A percentile compares a stretch with the other conserved stretches of the same genome.
Evolutionary conservation across 495 filamentous ascomycete genomes (phyloP).

Genomic region (Podospora didyma): DNA sequence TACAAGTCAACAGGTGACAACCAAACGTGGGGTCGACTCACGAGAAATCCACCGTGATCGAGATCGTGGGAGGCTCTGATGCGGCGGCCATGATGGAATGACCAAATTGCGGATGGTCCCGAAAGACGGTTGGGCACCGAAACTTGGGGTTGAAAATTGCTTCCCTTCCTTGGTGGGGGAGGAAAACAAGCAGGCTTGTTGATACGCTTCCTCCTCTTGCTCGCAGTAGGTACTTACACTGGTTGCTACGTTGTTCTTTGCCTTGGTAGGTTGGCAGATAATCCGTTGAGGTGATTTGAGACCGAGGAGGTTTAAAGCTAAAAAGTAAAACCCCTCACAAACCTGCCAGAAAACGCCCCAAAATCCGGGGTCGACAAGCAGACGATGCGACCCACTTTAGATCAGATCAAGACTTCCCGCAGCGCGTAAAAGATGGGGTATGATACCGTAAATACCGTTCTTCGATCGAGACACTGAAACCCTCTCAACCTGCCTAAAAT

Average conservation of each 20-base stretch:
- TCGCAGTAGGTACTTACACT: no score
- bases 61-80: conserved; percentile 15
- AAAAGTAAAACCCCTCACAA: no score
- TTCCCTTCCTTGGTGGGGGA: not conserved
- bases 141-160: not conserved
- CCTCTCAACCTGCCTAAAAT: not conserved
- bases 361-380: not conserved
- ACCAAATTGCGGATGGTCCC: not conserved
- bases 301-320: no score
- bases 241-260: no score
- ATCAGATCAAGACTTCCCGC: no score
- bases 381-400: not conserved
- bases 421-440: no score
- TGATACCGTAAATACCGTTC: not conserved
- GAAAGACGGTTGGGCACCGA: not conserved
- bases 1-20: not conserved
- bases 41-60: conserved; percentile 36
- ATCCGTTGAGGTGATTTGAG: no score
- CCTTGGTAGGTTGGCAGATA: no score
- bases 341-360: not conserved
- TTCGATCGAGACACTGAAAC: not conserved
- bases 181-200: not conserved
- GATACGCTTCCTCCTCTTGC: no score
- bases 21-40: conserved; percentile 11
- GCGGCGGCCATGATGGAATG: conserved; percentile 10